Conservation (phyloP, 345 rosid species). For the Dimocarpus longan region DNA sequence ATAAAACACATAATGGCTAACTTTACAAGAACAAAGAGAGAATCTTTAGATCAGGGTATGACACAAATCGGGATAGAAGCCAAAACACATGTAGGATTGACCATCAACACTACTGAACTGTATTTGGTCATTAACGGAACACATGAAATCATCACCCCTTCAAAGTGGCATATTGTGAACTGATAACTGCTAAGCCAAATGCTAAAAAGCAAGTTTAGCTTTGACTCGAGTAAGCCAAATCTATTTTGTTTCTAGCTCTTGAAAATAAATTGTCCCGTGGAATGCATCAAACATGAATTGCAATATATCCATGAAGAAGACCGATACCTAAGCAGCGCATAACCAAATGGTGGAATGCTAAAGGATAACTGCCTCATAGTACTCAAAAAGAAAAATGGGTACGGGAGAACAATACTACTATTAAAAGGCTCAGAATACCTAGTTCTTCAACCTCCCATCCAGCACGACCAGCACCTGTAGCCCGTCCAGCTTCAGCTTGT, state of each 20-base stretch:
- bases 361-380: background rate
- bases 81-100: background rate
- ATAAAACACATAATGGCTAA: background rate
- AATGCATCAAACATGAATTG: background rate
- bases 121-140: background rate
- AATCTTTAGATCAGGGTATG: background rate
- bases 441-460: slow-evolving; percentile 98
- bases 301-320: background rate
- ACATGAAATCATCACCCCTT: background rate
- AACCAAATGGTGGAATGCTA: background rate
- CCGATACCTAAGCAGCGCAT: background rate
- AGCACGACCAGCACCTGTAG: slow-evolving; percentile 91
- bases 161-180: background rate
- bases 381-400: background rate
- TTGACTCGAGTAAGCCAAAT: background rate
- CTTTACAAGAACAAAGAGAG: background rate
- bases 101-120: background rate
- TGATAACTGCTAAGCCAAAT: background rate
- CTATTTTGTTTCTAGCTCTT: background rate
- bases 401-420: background rate
- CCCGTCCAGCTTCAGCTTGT: slow-evolving; percentile 66
- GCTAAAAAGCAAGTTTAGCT: background rate
- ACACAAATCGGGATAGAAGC: background rate
- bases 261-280: background rate
- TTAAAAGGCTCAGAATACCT: slow-evolving; percentile 45